Percentiles rank a stretch among this genome's conserved stretches.
phyloP scores from a whole-genome alignment of 2,329 filamentous ascomycete genomes.

The Beauveria varroae region DNA sequence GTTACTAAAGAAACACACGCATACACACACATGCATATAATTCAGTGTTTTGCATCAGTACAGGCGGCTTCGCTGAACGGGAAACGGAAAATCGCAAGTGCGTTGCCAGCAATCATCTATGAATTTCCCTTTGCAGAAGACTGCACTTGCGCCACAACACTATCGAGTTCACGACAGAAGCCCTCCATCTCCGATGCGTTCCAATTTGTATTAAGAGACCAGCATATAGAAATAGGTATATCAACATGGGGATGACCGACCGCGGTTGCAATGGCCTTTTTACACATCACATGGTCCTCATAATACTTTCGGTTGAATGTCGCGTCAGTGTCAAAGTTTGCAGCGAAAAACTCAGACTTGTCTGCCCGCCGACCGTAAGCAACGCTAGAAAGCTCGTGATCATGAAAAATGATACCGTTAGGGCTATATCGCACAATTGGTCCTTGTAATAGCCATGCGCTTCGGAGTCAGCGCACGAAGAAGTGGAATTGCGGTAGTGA shows the following conservation, averaged over 20 bases:
- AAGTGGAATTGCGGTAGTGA: neutral
- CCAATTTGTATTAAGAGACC: too few relatives aligned
- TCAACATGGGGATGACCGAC: neutral
- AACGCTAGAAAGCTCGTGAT: neutral
- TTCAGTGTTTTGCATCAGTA: neutral
- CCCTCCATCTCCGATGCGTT: neutral
- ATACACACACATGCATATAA: neutral
- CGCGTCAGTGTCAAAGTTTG: neutral
- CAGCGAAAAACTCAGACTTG: neutral
- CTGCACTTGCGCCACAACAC: neutral
- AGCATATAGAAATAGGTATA: too few relatives aligned
- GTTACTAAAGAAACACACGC: neutral
- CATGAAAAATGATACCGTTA: neutral
- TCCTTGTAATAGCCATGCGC: neutral
- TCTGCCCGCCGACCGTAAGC: neutral
- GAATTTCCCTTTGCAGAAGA: neutral
- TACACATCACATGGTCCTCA: neutral
- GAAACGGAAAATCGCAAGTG: too few relatives aligned
- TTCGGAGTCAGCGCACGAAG: neutral
- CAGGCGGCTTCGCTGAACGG: neutral
- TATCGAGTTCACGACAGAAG: neutral
- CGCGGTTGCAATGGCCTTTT: neutral
- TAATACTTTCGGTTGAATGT: neutral
- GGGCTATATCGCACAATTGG: neutral
- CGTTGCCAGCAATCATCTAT: too few relatives aligned